Conservation (phyloP, 225 moss, liverwort and hornwort species). For the Ulota crispa region DNA sequence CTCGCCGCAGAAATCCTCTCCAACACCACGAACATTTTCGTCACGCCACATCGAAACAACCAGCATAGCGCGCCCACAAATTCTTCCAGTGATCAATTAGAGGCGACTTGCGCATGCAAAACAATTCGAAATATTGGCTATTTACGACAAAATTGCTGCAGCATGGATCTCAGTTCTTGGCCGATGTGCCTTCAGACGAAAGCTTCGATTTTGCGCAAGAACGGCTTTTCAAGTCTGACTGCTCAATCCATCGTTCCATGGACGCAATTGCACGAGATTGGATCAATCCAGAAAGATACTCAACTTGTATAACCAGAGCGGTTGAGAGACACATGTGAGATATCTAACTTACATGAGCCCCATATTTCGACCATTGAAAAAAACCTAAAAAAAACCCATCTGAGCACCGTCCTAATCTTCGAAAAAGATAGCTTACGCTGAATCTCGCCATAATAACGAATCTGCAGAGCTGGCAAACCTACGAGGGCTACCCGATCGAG, state of each 20-base stretch:
- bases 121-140: no score
- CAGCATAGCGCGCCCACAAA: background rate
- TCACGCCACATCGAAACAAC: no score
- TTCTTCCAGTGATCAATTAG: background rate
- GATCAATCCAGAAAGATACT: rapidly evolving
- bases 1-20: background rate
- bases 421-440: no score
- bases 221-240: rapidly evolving
- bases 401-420: background rate
- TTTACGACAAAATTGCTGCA: no score
- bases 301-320: rapidly evolving
- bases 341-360: background rate
- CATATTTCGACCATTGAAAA: no score
- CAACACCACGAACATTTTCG: rapidly evolving
- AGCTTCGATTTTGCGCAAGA: background rate
- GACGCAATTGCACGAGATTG: rapidly evolving
- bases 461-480: background rate
- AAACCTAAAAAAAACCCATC: background rate
- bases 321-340: background rate
- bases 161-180: no score
- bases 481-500: background rate
- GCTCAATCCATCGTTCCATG: background rate
- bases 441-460: background rate
- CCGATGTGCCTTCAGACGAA: background rate
- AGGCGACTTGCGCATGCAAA: background rate